Percentiles rank a stretch among this genome's conserved stretches.
Conservation (phyloP, 129 eudicot species). For the Erigeron canadensis region DNA sequence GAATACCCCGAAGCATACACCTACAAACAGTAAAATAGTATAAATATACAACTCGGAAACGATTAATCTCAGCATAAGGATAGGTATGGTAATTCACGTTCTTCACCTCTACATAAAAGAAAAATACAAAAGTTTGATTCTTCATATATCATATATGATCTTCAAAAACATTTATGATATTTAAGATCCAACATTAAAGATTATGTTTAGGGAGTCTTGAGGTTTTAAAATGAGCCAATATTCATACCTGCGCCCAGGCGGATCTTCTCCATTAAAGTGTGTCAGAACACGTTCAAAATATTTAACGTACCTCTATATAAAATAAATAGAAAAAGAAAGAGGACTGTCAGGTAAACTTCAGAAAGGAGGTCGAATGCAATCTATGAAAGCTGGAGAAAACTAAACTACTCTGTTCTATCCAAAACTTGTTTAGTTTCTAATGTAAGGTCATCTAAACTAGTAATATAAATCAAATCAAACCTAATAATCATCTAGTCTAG, state of each 20-base stretch:
- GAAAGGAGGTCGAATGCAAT: neutral
- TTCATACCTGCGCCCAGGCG: constrained; percentile 93
- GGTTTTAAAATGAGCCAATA: neutral
- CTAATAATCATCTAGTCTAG: too few species aligned
- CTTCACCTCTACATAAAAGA: neutral
- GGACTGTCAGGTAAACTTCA: constrained; percentile 15
- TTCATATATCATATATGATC: neutral
- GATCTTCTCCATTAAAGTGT: constrained; percentile 93
- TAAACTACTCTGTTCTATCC: too few species aligned
- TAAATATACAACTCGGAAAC: neutral
- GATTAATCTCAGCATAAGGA: neutral
- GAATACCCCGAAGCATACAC: constrained; percentile 95
- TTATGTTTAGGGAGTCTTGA: neutral
- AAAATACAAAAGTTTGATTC: neutral
- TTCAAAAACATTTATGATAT: constrained; percentile 1
- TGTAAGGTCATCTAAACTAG: too few species aligned
- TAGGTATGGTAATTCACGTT: neutral
- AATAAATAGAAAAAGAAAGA: neutral
- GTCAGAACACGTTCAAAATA: constrained; percentile 80
- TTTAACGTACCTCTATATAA: constrained; percentile 80
- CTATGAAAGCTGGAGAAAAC: neutral
- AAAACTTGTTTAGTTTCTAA: too few species aligned
- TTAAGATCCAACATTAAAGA: neutral
- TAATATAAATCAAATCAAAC: too few species aligned
- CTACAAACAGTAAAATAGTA: constrained; percentile 37